Percentiles rank a stretch among this genome's conserved stretches.
Conservation (phyloP, 1,284 basidiomycete species). For the Ustilago cynodontis region DNA sequence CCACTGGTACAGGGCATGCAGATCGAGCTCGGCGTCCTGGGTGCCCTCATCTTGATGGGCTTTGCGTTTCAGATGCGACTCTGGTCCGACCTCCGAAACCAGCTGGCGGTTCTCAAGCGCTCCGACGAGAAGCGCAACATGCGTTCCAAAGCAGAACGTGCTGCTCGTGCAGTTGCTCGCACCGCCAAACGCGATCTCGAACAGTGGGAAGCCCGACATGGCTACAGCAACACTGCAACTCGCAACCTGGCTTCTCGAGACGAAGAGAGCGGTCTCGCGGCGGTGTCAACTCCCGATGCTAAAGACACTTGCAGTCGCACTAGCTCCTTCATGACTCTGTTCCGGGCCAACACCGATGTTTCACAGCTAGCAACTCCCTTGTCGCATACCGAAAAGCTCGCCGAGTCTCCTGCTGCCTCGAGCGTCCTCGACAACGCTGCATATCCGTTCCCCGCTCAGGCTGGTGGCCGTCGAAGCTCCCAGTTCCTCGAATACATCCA, state of each 20-base stretch:
- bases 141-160: slow-evolving; percentile 80
- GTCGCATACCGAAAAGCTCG: slow-evolving; percentile 23
- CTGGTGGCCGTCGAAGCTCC: slow-evolving; percentile 30
- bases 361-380: slow-evolving; percentile 26
- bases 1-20: slow-evolving; percentile 90
- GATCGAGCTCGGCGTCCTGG: slow-evolving; percentile 89
- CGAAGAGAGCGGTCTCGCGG: slow-evolving; percentile 17
- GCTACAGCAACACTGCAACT: slow-evolving; percentile 70
- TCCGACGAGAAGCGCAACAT: slow-evolving; percentile 80
- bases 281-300: slow-evolving; percentile 9
- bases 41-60: slow-evolving; percentile 78
- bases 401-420: slow-evolving; percentile 30
- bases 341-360: slow-evolving; percentile 22
- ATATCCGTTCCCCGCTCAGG: slow-evolving; percentile 35
- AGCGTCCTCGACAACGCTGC: slow-evolving; percentile 24
- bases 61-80: slow-evolving; percentile 86
- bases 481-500: slow-evolving; percentile 50
- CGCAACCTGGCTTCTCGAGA: slow-evolving; percentile 17
- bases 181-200: slow-evolving; percentile 79
- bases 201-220: slow-evolving; percentile 88
- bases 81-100: slow-evolving; percentile 77
- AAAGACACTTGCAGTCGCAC: slow-evolving; percentile 25
- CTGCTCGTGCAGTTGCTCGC: slow-evolving; percentile 79
- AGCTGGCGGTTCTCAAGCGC: slow-evolving; percentile 82
- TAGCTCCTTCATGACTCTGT: slow-evolving; percentile 44